Evolutionary conservation across 2,329 filamentous ascomycete genomes (phyloP), one percentile per base, ranked within the genome.

Genomic region (Colletotrichum sp.): DNA sequence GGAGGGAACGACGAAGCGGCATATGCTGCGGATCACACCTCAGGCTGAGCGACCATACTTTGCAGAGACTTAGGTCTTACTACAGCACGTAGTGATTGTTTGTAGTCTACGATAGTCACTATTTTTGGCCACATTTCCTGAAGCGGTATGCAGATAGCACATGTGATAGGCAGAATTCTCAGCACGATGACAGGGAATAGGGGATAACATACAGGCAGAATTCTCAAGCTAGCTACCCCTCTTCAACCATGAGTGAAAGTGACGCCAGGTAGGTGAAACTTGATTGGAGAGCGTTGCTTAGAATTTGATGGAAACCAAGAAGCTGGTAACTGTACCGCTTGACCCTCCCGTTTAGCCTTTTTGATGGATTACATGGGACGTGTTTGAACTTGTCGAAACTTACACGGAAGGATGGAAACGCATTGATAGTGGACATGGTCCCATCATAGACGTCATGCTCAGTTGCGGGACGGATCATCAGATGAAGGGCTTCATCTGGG

Each of bases 11-110:
- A 65, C 68, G 16, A 66, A 48, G 16, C 36, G 70, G 13, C 70
- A 67, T 48, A 66, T 72, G 48, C 24, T 67, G 24, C 18, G 70
- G 2, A 67, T 72, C 12, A 72, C 48, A 10, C 63, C 63, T 32
- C 63, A 72, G 38, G 70, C 48, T 16, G 70, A 72, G 55, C 38
- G 70, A 26, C 63, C 70, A 2, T 72, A 72, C 28, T 71, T 64
- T 30, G 36, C 32, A 13, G 21, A 65, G 16, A 10, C 58, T 58
- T 26, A 58, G n/a, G 24, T 13, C n/a, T 1, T 21, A 2, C n/a
- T 52, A 21, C 6, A 21, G n/a, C 6, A 5, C 8, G 26, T 16
- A 26, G 16, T 28, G 55, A 4, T 58, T 28, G 13, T 28, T 58
- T 21, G 12, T 24, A 58, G 55, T 58, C 15, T 58, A 8, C 10